Percentiles rank a stretch among this genome's conserved stretches.
These are phyloP conservation scores for Soucietia sequanensis DNA, from an alignment of 805 yeast genomes.

Conservation along the genomic window DNA sequence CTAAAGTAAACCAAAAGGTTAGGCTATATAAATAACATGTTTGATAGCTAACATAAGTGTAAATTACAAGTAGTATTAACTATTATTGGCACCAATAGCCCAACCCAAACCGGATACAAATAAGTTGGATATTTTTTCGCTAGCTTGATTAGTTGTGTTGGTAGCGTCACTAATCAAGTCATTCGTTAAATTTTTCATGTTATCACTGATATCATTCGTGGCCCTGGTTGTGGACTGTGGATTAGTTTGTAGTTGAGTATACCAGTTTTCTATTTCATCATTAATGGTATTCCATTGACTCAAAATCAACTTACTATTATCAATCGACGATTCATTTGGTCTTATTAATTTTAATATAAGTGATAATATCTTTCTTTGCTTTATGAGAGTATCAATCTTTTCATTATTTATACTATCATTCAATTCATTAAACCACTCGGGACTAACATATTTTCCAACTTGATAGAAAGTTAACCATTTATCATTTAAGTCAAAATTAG, in stretches of 20 bases:
- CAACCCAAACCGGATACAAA: conserved; percentile 59
- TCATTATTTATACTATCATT: conserved; percentile 23
- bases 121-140: conserved; percentile 49
- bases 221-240: conserved; percentile 6
- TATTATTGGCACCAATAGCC: conserved; percentile 59
- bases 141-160: conserved; percentile 31
- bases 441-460: conserved; percentile 53
- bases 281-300: conserved; percentile 63
- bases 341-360: conserved; percentile 41
- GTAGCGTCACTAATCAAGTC: conserved; percentile 31
- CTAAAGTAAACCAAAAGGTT: too few species aligned
- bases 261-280: conserved; percentile 23
- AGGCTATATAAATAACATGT: too few species aligned
- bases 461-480: conserved; percentile 77
- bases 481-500: conserved; percentile 18
- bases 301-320: conserved; percentile 53
- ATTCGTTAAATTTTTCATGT: conserved; percentile 10
- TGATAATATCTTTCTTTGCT: conserved; percentile 57
- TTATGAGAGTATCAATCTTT: conserved; percentile 26
- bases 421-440: conserved; percentile 25
- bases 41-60: too few species aligned
- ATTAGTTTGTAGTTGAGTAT: conserved; percentile 3
- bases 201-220: conserved; percentile 16
- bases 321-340: conserved; percentile 44
- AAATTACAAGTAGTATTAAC: too few species aligned